Evolutionary conservation across 2,329 filamentous ascomycete genomes (phyloP).

Genomic region (Metarhizium robertsii): DNA sequence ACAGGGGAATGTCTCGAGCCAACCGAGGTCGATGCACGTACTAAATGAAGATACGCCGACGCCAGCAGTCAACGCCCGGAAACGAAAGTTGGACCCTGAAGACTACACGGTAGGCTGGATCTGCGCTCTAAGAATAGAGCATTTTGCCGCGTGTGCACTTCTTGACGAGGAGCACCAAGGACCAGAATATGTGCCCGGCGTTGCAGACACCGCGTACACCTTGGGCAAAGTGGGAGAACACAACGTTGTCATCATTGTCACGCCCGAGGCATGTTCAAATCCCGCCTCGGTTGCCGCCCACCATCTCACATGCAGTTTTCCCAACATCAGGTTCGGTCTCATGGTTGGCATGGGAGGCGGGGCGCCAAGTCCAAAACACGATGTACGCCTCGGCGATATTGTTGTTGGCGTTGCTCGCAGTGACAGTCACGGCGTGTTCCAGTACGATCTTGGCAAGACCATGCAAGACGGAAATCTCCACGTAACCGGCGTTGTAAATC

Average conservation of each 20-base stretch:
- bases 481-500: conserved; percentile 7
- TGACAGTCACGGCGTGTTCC: conserved; percentile 9
- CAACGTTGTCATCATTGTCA: no score
- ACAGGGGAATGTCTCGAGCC: no score
- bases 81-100: neutral
- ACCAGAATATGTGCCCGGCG: neutral
- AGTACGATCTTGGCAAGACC: conserved; percentile 15
- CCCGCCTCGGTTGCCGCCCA: conserved; percentile 14
- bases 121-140: conserved; percentile 27
- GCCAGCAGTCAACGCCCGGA: neutral
- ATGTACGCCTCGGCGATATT: conserved; percentile 22
- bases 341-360: conserved; percentile 15
- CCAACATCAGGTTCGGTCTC: conserved; percentile 15
- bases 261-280: no score
- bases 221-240: no score
- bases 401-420: conserved; percentile 9
- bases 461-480: conserved; percentile 3
- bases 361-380: conserved; percentile 21
- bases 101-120: conserved; percentile 34
- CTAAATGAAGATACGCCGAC: conserved; percentile 1
- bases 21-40: no score
- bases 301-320: conserved; percentile 19
- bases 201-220: neutral
- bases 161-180: no score
- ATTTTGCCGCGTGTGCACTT: conserved; percentile 20